Evolutionary conservation across 768 basidiomycete genomes (phyloP).

Genomic region (Floccularia luteovirens): DNA sequence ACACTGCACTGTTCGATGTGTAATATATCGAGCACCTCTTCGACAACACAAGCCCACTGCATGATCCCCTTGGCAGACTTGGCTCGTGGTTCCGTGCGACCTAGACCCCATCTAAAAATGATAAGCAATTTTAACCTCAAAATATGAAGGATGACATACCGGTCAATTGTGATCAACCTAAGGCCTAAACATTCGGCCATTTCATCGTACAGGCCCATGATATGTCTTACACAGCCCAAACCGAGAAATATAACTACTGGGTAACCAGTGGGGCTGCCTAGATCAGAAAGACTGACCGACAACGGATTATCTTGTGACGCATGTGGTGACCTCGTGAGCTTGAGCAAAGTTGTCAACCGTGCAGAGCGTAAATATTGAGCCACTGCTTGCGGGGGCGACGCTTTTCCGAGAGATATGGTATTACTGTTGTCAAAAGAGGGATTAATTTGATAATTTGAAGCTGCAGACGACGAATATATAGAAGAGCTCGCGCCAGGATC

Average conservation of each 20-base stretch:
- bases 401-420: constrained; percentile 29
- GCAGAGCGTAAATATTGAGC: constrained; percentile 86
- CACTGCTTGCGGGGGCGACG: constrained; percentile 59
- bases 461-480: constrained; percentile 41
- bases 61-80: constrained; percentile 72
- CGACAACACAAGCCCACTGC: constrained; percentile 87
- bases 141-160: constrained; percentile 35
- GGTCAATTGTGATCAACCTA: constrained; percentile 89
- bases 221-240: constrained; percentile 87
- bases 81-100: constrained; percentile 69
- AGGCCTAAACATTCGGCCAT: constrained; percentile 85
- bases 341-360: constrained; percentile 75
- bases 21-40: constrained; percentile 81
- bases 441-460: constrained; percentile 34
- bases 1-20: constrained; percentile 76
- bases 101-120: constrained; percentile 77
- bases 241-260: constrained; percentile 92
- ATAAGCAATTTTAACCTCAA: constrained; percentile 8
- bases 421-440: constrained; percentile 36
- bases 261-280: constrained; percentile 78
- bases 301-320: constrained; percentile 68
- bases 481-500: constrained; percentile 44
- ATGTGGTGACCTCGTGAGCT: constrained; percentile 73
- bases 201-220: constrained; percentile 94
- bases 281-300: constrained; percentile 87